These are phyloP conservation scores for Zychaea mexicana DNA, from an alignment of 371 early-diverging fungal genomes.

Conservation along the genomic window DNA sequence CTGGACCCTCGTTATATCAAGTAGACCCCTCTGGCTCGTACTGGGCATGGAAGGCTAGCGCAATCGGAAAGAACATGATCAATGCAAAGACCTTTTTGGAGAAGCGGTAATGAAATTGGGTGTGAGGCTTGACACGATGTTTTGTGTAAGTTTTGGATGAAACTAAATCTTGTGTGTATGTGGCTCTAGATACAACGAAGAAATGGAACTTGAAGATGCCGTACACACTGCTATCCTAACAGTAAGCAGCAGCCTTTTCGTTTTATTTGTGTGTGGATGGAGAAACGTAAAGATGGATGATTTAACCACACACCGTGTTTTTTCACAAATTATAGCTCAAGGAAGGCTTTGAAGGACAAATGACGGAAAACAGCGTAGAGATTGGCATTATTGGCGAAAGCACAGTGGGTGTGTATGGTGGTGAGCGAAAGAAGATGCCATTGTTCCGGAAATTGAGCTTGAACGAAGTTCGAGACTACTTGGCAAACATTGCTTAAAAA, in stretches of 20 bases:
- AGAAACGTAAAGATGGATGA: too few species aligned
- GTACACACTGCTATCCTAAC: conserved; percentile 98
- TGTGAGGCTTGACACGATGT: too few species aligned
- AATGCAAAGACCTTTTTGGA: conserved; percentile 98
- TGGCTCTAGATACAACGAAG: conserved; percentile 82
- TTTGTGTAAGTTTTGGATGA: too few species aligned
- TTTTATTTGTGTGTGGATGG: too few species aligned
- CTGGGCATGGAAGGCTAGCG: conserved; percentile 98
- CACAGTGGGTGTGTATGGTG: conserved; percentile 63
- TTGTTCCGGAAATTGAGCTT: conserved; percentile 78
- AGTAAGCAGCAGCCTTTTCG: conserved; percentile 32
- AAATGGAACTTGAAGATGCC: conserved; percentile 97
- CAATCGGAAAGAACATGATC: conserved; percentile 99
- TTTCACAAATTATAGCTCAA: too few species aligned
- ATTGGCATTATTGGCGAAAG: conserved; percentile 87
- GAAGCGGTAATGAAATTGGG: conserved; percentile 84
- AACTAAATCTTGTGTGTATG: too few species aligned
- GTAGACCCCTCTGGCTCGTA: conserved; percentile 99
- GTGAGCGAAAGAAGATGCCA: conserved; percentile 54
- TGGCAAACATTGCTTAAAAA: conserved; percentile 86
- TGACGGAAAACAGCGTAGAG: conserved; percentile 93
- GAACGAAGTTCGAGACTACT: conserved; percentile 92
- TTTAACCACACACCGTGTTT: too few species aligned
- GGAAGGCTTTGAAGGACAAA: conserved; percentile 96
- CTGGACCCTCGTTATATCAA: conserved; percentile 93